Evolutionary conservation across 306 rosid species (phyloP), one percentile per base, ranked within the genome.

Genomic region (Citrullus mucosospermus): DNA sequence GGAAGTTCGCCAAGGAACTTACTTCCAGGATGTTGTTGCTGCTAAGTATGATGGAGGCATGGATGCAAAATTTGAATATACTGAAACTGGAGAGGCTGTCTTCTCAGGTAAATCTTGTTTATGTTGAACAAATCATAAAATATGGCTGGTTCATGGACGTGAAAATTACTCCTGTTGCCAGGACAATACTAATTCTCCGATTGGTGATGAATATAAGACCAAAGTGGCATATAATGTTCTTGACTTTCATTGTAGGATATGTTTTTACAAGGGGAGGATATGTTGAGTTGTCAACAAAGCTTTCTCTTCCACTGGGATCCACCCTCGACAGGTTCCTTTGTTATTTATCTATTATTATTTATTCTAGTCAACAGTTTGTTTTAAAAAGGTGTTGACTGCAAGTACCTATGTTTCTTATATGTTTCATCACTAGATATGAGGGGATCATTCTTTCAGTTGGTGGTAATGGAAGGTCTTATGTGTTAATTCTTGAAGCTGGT

Each of bases 401-500:
- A 79, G 38, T 44, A 22, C 53, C 61, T 83, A 14, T 43, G 63
- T 9, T 53, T 46, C 39, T 72, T 54, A 44, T 39, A 79, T 59
- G 36, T 78, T 77, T 28, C 44, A 78, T 77, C 73, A 81, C 67
- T 85, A 92, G 98, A 89, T 95, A 90, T 30, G 98, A 95, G 85
- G 98, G 98, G 80, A 82, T 95, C 81, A 90, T 95, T 86, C 92
- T 95, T 81, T 95, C 98, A 78, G 92, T 95, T 38, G 98, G 98
- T 80, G 97, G 98, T 81, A 95, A 95, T 78, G 98, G 97, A 74
- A 92, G 92, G 82, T 87, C 98, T 48, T 95, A 92, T 80, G 88
- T 92, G 70, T 82, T 92, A 81, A 95, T 92, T 89, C 85, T 95
- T 48, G 96, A 95, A 87, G 90, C 96, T 41, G 98, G 98, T 85